These are phyloP conservation scores for Volvox reticuliferus DNA, from an alignment of 139 green algal genomes.

Conservation along the genomic window DNA sequence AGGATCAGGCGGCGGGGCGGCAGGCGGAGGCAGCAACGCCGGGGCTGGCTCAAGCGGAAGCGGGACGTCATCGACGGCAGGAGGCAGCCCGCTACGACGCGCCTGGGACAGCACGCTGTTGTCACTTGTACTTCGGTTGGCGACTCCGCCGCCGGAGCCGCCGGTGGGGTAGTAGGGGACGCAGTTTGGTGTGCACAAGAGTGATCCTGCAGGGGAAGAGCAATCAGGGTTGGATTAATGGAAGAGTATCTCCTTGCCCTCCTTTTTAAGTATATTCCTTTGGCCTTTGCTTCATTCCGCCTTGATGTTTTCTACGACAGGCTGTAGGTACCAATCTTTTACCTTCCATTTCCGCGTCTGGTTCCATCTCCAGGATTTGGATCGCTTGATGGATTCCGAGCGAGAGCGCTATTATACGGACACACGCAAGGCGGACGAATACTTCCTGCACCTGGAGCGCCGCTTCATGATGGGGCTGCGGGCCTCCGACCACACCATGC, in stretches of 20 bases:
- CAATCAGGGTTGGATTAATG: no score
- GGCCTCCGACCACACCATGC: slow-evolving; percentile 70
- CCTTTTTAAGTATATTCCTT: no score
- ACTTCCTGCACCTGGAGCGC: slow-evolving; percentile 93
- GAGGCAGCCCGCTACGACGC: background rate
- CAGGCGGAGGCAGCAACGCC: background rate
- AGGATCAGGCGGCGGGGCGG: background rate
- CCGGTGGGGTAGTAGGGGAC: background rate
- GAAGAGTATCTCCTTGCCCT: no score
- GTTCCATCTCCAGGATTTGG: slow-evolving; percentile 3
- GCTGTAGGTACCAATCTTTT: no score
- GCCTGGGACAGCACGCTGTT: slow-evolving; percentile 44
- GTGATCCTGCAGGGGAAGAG: no score
- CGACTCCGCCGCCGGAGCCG: slow-evolving; percentile 11
- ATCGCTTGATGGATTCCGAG: slow-evolving; percentile 4
- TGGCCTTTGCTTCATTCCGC: no score
- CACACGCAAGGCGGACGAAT: slow-evolving; percentile 63
- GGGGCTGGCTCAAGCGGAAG: background rate
- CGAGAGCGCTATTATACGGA: slow-evolving; percentile 20
- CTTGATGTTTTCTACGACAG: no score
- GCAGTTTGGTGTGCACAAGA: no score
- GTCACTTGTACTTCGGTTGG: slow-evolving; percentile 31
- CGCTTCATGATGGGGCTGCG: slow-evolving; percentile 91
- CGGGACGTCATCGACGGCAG: background rate
- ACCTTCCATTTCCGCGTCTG: no score